Base-by-base conservation (phyloP, 371 early-diverging fungal species). In the Syncephalis fuscata region DNA sequence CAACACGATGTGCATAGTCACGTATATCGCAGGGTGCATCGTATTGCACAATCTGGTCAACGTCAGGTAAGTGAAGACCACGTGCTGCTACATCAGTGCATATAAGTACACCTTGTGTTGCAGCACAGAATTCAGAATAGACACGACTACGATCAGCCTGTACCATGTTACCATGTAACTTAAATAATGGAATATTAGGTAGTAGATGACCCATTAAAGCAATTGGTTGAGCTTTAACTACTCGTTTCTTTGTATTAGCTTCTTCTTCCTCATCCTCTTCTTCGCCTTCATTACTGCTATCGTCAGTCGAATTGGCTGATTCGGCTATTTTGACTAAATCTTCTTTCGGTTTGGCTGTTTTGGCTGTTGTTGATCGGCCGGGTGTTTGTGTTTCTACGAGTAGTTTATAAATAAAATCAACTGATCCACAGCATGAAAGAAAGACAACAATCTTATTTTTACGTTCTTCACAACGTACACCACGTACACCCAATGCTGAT, bases 51-150 rank as follows among this genome's bases (percentile, higher is more conserved):
- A 99, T 89, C 41, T 74, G 71, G 23, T 84, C 75, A 21, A 98
- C 88, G 55, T 90, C 75, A 19, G 95, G 87, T 52, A 98, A 64
- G 75, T 99, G 99, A 37, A 99, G 67, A 46, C 99, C 99, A 63
- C 99, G 82, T 7, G 98, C 93, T 9, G 94, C 95, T 8, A 99
- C 92, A 66, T 98, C 99, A 0, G 99, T 98, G 59, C 91, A 89
- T 52, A 98, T 70, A 23, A 98, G 62, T 27, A 97, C 70, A 16
- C 73, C 76, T n/a, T 70, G 54, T 9, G 73, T 59, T 0, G 70
- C 54, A 46, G 70, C 65, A 37, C 74, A 68, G 59, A 92, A 96
- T 48, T 70, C 71, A 14, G 65, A 54, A 62, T 77, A 91, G 1
- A 85, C 76, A 25, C 73, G 68, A 1, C 77, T 75, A 27, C 97